Base-by-base conservation (phyloP, 371 early-diverging fungal species). In the Blastocladiella emersonii region DNA sequence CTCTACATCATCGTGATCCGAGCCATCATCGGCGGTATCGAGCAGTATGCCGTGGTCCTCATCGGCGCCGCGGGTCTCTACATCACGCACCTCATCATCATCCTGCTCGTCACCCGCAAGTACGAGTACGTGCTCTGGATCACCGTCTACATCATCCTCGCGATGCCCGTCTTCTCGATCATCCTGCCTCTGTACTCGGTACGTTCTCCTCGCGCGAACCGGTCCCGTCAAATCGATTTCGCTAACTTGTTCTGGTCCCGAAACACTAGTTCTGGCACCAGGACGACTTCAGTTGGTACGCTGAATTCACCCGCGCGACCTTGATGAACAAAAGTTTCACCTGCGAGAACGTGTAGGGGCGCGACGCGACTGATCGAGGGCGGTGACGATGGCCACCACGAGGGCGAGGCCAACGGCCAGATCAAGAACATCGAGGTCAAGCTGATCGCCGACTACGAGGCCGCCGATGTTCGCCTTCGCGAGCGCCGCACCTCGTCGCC, bases 221-320 rank as follows among this genome's bases (percentile, higher is more conserved):
- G 57, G 27, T 27, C 64, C 19, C 61, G 55, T 19, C 65, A 56
- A 6, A 17, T 66, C 15, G 45, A 55, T 44, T 63, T 61, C 34
- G 71, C 77, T 64, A 63, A 72, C 15, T 68, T 79, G 4, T 77
- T 77, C 23, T 63, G 70, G 2, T 79, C 76, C n/a, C n/a, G n/a
- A n/a, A n/a, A n/a, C n/a, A n/a, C 64, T 73, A 77, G 15, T 80
- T 78, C 65, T 80, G 80, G 80, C 76, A 77, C 61, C 76, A 79
- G 67, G 80, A 80, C 65, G 78, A 80, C 64, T 79, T 80, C 63
- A n/a, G n/a, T n/a, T n/a, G n/a, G n/a, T n/a, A n/a, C n/a, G n/a
- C n/a, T n/a, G 19, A 48, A 19, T 48, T 19, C 25, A n/a, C 25
- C 25, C 25, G n/a, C 25, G n/a, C 25, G n/a, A n/a, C 19, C 19